Evolutionary conservation across 2,329 filamentous ascomycete species (phyloP), one percentile per base, ranked within the genome.

Genomic region (Fusarium sp.): DNA sequence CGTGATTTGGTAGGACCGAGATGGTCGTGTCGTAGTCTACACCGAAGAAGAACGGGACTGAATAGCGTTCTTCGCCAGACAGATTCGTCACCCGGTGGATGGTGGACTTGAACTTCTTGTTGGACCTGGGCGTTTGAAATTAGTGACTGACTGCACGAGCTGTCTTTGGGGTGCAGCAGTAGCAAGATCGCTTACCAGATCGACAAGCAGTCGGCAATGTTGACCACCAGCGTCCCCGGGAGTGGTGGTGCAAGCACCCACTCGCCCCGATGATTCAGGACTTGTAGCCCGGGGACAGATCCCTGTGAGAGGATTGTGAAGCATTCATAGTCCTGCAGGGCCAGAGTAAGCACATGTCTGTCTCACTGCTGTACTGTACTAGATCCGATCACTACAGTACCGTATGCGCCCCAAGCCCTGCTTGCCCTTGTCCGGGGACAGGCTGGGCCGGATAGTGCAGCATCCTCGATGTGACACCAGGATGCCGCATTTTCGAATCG

Each of bases 161-260:
- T n/a, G n/a, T n/a, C n/a, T n/a, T n/a, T n/a, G n/a, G n/a, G n/a
- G n/a, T n/a, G n/a, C n/a, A n/a, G n/a, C n/a, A n/a, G n/a, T n/a
- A n/a, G n/a, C n/a, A n/a, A n/a, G n/a, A n/a, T n/a, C n/a, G n/a
- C n/a, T n/a, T n/a, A n/a, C n/a, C n/a, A n/a, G n/a, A n/a, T 75
- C 75, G 81, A 80, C 58, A 84, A 67, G 49, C 78, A 81, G 63
- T 84, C 80, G 6, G 76, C 82, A 15, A 83, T 78, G 48, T 84
- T 84, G n/a, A 84, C 78, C 14, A 84, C 79, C 41, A 82, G 75
- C 0, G 80, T 75, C 1, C 74, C 77, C 1, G 73, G 72, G 1
- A 80, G 66, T 3, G 79, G 77, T 4, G 65, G 59, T 0, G 79
- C 78, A 8, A 73, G 71, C 29, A 81, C 70, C 79, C 79, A 83